A percentile compares a stretch with the other conserved stretches of the same genome.
Conservation (phyloP, 2,329 filamentous ascomycete species). For the Cladophialophora immunda region DNA sequence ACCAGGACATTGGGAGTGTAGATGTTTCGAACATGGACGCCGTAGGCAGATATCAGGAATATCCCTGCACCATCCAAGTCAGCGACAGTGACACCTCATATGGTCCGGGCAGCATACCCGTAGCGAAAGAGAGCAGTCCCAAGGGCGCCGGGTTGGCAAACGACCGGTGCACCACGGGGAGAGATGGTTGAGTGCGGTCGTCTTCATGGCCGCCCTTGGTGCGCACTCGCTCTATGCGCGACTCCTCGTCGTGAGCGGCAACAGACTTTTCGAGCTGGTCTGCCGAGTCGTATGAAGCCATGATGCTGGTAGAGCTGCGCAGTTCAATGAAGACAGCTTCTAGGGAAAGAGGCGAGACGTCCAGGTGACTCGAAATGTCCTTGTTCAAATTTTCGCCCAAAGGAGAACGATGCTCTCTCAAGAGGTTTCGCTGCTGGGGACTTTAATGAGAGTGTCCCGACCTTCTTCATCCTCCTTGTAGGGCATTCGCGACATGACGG, state of each 20-base stretch:
- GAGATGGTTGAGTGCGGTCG: conserved; percentile 37
- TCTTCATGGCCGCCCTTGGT: conserved; percentile 27
- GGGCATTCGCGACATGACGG: neutral
- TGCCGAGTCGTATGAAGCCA: conserved; percentile 21
- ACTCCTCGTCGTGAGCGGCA: neutral
- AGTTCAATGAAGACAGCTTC: neutral
- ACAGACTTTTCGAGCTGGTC: conserved; percentile 26
- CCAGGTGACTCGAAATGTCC: neutral
- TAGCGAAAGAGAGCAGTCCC: conserved; percentile 51
- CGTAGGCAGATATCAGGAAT: conserved; percentile 41
- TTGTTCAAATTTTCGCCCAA: neutral
- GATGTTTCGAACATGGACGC: conserved; percentile 41
- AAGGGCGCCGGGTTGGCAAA: conserved; percentile 45
- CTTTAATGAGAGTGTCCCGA: conserved; percentile 1
- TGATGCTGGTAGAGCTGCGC: conserved; percentile 7
- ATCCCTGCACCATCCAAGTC: conserved; percentile 26
- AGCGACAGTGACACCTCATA: no score
- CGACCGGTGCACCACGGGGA: conserved; percentile 44
- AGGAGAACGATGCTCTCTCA: neutral
- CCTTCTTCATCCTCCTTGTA: conserved; percentile 1
- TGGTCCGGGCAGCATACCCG: conserved; percentile 37
- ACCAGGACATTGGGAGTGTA: conserved; percentile 44
- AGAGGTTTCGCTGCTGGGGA: neutral
- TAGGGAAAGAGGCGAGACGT: neutral
- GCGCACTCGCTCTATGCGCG: conserved; percentile 21